Base-by-base conservation (phyloP, 139 green algal genomes). In the Edaphochlamys debaryana region DNA sequence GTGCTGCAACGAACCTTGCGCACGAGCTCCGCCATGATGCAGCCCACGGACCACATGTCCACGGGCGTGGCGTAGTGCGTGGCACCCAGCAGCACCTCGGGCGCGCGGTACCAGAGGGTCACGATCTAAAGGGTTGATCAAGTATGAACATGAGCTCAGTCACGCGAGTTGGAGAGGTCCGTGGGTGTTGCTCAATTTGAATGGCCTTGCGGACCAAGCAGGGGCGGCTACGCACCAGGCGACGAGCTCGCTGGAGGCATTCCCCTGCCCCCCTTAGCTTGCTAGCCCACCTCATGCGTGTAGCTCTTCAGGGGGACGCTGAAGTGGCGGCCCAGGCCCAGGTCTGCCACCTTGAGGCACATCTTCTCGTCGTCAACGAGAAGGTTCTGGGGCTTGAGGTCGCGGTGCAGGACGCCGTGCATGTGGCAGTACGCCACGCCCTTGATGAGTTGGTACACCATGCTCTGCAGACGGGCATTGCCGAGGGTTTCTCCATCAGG, bases 331-430 rank as follows among this genome's bases (percentile, higher is more conserved):
- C 95, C 98, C 54, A 99, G 88, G 29, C 98, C 98, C 72, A 99
- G 90, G 87, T 99, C 98, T 29, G 98, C 98, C 54, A 99, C 96
- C 89, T 99, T 99, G 13, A 99, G 82, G 40, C 79, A 90, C 87
- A 92, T 86, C 66, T 70, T 87, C 74, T 70, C 67, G 79, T 94
- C 90, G 69, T 94, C 90, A 27, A 99, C 92, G 45, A 99, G 93
- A 67, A 99, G 87, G 90, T 99, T 99, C 85, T 99, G 97, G 9
- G 97, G 97, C 90, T 99, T 99, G 9, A 99, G 88, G 86, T 99
- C 97, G 32, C 97, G 91, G 90, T 99, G 98, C 93, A 99, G 95
- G 9, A 99, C 93, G 38, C 95, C 96, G 86, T 99, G 96, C 86
- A 94, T 94, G 89, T 99, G 98, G 86, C 96, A 98, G 90, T 99